Base-by-base conservation (phyloP, 2,329 filamentous ascomycete species). In the Fusarium guadeloupense region DNA sequence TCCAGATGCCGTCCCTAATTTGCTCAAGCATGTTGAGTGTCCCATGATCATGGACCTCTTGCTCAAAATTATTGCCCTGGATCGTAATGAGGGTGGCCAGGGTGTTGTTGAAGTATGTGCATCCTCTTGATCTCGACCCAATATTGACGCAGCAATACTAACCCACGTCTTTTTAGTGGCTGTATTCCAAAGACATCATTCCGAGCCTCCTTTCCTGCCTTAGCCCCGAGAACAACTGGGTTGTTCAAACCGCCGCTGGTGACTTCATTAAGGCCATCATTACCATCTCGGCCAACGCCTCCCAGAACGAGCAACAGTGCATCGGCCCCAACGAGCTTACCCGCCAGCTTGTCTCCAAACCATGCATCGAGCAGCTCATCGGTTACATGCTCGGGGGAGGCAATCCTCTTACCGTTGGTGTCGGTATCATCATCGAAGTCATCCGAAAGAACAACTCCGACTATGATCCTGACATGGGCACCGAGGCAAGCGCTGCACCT, bases 391-490 rank as follows among this genome's bases (percentile, higher is more conserved):
- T 98, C 13, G 85, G 89, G 45, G 95, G 95, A 33, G 95, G 95
- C 21, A 98, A 99, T 70, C 90, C 95, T 6, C 78, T 99, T 54
- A 98, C 94, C 0, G 96, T 98, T 14, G 95, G 95, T 43, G 95
- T 99, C 10, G 95, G 95, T 17, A 97, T 98, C 70, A 86, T 99
- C 28, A 99, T 99, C 63, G 95, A 99, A 77, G 95, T 99, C 39
- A 99, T 99, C 73, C 87, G 95, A 58, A 99, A 99, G 80, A 99
- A 99, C 77, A 99, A 99, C 75, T 98, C 95, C 0, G 95, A 99
- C 76, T 99, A 99, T 74, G 95, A 99, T 68, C 89, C 95, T 1
- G 95, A 98, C 68, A 91, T 93, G 68, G 88, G 93, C 59, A 87
- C 90, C 42, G 92, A 93, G 55, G 87, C 91, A 23, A 91, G 91